Evolutionary conservation across 2,329 filamentous ascomycete species (phyloP).

Genomic region (Xylariomycetidae sp.): DNA sequence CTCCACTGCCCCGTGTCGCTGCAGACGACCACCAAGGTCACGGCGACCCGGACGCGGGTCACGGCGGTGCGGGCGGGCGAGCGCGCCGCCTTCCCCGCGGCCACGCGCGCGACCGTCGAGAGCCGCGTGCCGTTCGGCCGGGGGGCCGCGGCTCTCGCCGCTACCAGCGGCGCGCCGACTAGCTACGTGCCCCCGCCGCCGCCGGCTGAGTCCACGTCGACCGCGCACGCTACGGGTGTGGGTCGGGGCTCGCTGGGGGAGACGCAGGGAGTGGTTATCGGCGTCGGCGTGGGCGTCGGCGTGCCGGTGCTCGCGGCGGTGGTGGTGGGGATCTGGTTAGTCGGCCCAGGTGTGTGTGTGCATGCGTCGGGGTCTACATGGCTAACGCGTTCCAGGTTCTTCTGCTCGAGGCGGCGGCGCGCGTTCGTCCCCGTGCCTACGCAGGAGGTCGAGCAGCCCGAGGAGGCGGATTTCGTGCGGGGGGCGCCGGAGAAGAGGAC

Average conservation of each 20-base stretch:
- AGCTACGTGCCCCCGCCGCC: constrained; percentile 36
- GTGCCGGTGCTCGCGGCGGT: constrained; percentile 31
- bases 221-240: neutral
- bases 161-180: constrained; percentile 37
- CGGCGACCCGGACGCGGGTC: constrained; percentile 32
- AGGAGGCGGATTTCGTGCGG: too few species aligned
- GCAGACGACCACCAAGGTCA: constrained; percentile 36
- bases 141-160: constrained; percentile 28
- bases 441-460: too few species aligned
- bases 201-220: constrained; percentile 5
- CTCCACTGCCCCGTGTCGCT: constrained; percentile 45
- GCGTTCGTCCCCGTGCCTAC: too few species aligned
- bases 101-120: constrained; percentile 25
- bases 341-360: too few species aligned
- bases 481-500: too few species aligned
- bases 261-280: constrained; percentile 32
- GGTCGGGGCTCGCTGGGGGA: constrained; percentile 7
- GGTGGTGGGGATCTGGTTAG: constrained; percentile 27
- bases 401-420: too few species aligned
- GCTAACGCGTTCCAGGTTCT: too few species aligned
- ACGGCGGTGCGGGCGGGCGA: constrained; percentile 34
- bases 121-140: constrained; percentile 36
- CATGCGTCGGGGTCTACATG: too few species aligned
- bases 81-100: constrained; percentile 33
- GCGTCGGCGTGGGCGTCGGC: constrained; percentile 41